Percentiles rank a stretch among this genome's conserved stretches.
phyloP scores from a whole-genome alignment of 306 rosid species.

The Rubus idaeus region DNA sequence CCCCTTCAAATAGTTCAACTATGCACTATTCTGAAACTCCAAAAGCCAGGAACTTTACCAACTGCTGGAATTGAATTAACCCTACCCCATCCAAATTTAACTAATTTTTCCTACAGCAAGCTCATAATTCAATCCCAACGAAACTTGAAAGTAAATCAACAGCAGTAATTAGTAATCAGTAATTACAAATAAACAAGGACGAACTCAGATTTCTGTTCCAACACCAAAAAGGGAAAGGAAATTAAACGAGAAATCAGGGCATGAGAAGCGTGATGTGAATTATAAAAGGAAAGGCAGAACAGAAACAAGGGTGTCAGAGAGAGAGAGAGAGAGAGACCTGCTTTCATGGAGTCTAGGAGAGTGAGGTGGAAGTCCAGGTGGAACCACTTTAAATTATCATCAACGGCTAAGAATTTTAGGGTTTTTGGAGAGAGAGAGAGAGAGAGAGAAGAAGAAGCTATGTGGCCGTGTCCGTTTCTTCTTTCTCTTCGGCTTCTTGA shows the following conservation, averaged over 20 bases:
- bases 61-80: neutral
- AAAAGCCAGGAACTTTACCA: neutral
- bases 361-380: constrained; percentile 83
- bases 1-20: neutral
- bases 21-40: neutral
- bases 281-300: neutral
- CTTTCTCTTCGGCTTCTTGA: neutral
- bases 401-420: constrained; percentile 36
- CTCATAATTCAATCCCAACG: constrained; percentile 4
- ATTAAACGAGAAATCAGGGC: constrained; percentile 10
- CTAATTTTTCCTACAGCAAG: neutral
- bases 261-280: constrained; percentile 11
- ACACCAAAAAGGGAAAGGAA: neutral
- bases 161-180: neutral
- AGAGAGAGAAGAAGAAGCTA: neutral
- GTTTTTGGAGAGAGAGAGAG: neutral
- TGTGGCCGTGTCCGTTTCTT: neutral
- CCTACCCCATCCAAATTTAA: neutral
- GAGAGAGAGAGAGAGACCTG: constrained; percentile 49
- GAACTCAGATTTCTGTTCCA: neutral
- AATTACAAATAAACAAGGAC: too few relatives aligned
- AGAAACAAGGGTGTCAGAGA: neutral
- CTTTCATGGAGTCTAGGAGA: constrained; percentile 46
- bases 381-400: constrained; percentile 35
- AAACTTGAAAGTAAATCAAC: neutral